Evolutionary conservation across 1,139 yeast genomes (phyloP), one percentile per base, ranked within the genome.

Genomic region (Ashbya aceris): DNA sequence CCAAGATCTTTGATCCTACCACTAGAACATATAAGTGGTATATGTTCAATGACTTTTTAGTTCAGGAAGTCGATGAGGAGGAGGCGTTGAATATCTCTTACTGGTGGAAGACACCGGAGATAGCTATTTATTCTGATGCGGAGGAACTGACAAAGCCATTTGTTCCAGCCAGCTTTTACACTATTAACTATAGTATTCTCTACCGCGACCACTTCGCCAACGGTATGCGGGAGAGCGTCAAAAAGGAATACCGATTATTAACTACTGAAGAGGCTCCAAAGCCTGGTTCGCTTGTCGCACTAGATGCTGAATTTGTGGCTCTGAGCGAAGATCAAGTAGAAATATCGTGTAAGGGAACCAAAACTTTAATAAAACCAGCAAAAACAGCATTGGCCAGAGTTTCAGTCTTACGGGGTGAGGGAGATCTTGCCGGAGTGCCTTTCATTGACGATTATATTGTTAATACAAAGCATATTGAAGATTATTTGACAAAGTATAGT

Each of bases 261-360:
- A 77, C 87, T 0, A 62, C 65, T 14, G 71, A 72, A 37, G 91
- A 83, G 53, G 84, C 86, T 0, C 94, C 96, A 2, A 55, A 57
- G 23, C 74, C 80, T 0, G 96, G 96, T 0, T 70, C 85, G 1
- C 62, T 87, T 33, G 79, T 89, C 12, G 98, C 98, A 0, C 82
- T 93, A 44, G 99, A 93, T 68, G 97, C 99, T 0, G 99, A 93
- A 61, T 93, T 93, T 68, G 97, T 93, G 6, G 76, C 81, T 37
- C 61, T 89, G 31, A 77, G 78, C 43, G 85, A 84, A 6, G 97
- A 89, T 52, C 79, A 82, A 50, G 74, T 78, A 35, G 97, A 89
- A 55, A 75, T 91, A 38, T 74, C 76, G 41, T 73, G 79, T 42
- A 77, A 76, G 48, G 97, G 97, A 0, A 57, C 71, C 5, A 79